Base-by-base conservation (phyloP, 805 yeast species). In the Yamadazyma paraphyllophila region DNA sequence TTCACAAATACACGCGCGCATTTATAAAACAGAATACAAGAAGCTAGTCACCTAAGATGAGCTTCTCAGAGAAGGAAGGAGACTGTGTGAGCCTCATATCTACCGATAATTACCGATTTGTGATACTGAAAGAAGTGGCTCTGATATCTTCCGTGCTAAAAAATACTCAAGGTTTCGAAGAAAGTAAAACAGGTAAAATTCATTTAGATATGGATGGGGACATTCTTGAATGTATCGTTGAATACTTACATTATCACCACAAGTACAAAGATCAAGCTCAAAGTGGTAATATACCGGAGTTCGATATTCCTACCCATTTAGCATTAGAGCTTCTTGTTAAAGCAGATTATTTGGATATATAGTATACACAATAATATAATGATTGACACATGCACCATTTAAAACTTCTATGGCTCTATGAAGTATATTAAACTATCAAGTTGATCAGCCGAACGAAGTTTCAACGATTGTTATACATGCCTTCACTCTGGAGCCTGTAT, bases 321-420 rank as follows among this genome's bases (percentile, higher is more conserved):
- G 96, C 98, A 0, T 69, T 92, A 50, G 98, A 94, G 60, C 68
- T 92, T 53, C 66, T 94, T 37, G 92, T 94, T 31, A 96, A 96
- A 20, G 96, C 98, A 1, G 99, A 94, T 61, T 92, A 80, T 61
- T 67, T 89, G 55, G 92, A 88, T 55, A 83, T 82, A 35, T 80
- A 49, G 36, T 29, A 4, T 11, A n/a, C n/a, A 20, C 15, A 13
- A 11, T 16, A 29, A 4, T 6, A 9, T 26, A 14, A 11, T 36
- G 36, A 33, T 14, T 33, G 12, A 15, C 5, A 7, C 7, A 10
- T 12, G 14, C 11, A 15, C 20, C 7, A 33, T 15, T n/a, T 24
- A 10, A 17, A 8, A n/a, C 29, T 24, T 4, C 8, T 36, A 11
- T 36, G 17, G 14, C 12, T 33, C 15, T 16, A 7, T 14, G 6